A percentile compares a stretch with the other conserved stretches of the same genome.
Conservation (phyloP, 2,329 filamentous ascomycete genomes). For the Dactylellina cionopaga region DNA sequence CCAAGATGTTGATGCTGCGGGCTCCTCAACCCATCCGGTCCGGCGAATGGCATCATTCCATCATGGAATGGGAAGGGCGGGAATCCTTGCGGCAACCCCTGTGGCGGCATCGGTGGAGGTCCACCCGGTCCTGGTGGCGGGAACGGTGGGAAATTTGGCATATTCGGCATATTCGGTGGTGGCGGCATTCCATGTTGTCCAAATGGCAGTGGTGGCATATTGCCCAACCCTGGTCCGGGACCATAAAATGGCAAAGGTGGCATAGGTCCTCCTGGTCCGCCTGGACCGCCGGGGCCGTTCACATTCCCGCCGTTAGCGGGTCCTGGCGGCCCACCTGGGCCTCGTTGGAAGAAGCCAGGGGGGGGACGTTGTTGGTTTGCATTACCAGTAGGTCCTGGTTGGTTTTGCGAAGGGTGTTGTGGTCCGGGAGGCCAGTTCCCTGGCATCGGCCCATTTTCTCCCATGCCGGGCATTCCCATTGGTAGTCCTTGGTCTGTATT, state of each 20-base stretch:
- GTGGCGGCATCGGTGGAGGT: conserved; percentile 34
- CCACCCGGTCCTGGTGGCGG: conserved; percentile 26
- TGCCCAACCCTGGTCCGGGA: conserved; percentile 36
- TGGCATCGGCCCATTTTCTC: conserved; percentile 45
- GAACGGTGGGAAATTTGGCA: conserved; percentile 46
- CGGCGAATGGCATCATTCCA: conserved; percentile 44
- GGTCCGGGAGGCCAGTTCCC: conserved; percentile 41
- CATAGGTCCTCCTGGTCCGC: conserved; percentile 43
- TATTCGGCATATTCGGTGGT: conserved; percentile 44
- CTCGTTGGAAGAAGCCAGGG: conserved; percentile 45
- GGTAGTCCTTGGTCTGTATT: conserved; percentile 45
- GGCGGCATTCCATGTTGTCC: conserved; percentile 51
- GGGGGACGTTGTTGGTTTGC: conserved; percentile 44
- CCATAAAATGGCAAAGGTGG: conserved; percentile 50
- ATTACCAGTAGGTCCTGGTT: conserved; percentile 23
- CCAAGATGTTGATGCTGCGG: conserved; percentile 46
- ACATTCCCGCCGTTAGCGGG: conserved; percentile 46
- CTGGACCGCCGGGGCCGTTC: conserved; percentile 32
- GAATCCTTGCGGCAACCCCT: conserved; percentile 17
- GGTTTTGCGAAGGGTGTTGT: conserved; percentile 33
- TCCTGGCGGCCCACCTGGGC: conserved; percentile 42
- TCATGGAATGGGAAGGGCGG: conserved; percentile 50
- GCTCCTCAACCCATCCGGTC: conserved; percentile 44
- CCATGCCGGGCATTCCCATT: conserved; percentile 48
- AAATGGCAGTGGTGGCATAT: conserved; percentile 47